These are phyloP conservation scores for Colletotrichum sp. DNA, from an alignment of 2,329 filamentous ascomycete genomes.

Conservation along the genomic window DNA sequence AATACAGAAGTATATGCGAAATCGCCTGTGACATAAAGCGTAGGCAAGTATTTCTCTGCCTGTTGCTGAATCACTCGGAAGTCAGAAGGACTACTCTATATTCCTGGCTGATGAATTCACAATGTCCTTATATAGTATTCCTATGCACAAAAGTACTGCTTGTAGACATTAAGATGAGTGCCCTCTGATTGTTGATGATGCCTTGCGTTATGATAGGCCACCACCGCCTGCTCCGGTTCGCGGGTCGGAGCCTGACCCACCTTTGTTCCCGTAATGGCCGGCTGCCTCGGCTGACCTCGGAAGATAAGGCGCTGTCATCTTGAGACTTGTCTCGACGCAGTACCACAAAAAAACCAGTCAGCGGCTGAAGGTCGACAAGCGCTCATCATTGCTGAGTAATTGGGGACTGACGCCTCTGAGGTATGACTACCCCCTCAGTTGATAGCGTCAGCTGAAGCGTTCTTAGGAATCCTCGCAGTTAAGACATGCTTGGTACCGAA, in stretches of 20 bases:
- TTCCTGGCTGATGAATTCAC: background rate
- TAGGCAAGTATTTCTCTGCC: background rate
- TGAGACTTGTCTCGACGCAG: background rate
- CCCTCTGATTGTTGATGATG: background rate
- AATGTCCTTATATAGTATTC: rapidly evolving
- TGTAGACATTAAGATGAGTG: background rate
- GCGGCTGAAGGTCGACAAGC: background rate
- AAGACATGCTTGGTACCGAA: background rate
- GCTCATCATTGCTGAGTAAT: background rate
- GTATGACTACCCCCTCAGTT: background rate
- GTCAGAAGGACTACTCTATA: background rate
- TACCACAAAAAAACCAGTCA: background rate
- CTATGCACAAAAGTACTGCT: background rate
- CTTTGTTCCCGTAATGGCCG: background rate
- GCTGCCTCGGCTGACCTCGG: background rate
- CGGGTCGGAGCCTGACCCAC: background rate
- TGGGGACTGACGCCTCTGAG: background rate
- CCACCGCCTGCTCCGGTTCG: background rate
- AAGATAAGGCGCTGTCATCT: background rate
- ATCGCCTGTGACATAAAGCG: background rate
- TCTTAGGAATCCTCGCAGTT: background rate
- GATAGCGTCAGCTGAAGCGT: background rate
- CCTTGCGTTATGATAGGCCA: background rate
- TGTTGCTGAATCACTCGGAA: background rate
- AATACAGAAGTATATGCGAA: background rate